Base-by-base conservation (phyloP, 1,284 basidiomycete species). In the Sporisorium iseilematis-ciliati region DNA sequence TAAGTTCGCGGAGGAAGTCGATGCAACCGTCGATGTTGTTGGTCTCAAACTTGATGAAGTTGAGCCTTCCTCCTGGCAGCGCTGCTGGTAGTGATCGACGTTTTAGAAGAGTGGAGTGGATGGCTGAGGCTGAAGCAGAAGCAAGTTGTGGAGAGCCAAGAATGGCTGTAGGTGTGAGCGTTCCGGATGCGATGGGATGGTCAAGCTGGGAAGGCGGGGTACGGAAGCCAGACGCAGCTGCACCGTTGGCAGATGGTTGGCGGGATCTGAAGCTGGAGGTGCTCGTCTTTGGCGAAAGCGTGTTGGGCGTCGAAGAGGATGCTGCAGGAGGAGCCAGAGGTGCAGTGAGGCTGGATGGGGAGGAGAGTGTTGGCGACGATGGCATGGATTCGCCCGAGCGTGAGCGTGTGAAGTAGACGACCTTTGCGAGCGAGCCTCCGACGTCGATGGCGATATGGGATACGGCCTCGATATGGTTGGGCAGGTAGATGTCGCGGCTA, bases 31-130 rank as follows among this genome's bases (percentile, higher is more conserved):
- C 88, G 79, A 99, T 92, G 80, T 94, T 89, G 76, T 92, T 90
- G 62, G 97, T 99, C 87, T 99, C 93, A 87, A 97, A 99, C 43
- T 96, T 92, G 86, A 93, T 93, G 85, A 99, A 99, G 87, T 99
- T 99, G 84, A 99, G 91, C 43, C 95, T 92, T 6, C 97, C 97
- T 23, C 97, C 97, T 0, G 97, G 83, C 41, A 85, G 57, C 3
- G 68, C 61, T 14, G 79, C 53, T 4, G 83, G 83, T 10, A 85
- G 65, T 7, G 82, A 83, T 41, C 83, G 72, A 2, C 81, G 70
- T 25, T 70, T 73, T 60, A 82, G 65, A 7, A 82, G 62, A 4
- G 74, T 78, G 25, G 80, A 80, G 31, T 75, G 73, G 40, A 82
- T 77, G n/a, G 75, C 77, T 16, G 69, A 67, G 12, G 77, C 64